Base-by-base conservation (phyloP, 1,284 basidiomycete genomes). In the Tilletiopsis washingtonensis region DNA sequence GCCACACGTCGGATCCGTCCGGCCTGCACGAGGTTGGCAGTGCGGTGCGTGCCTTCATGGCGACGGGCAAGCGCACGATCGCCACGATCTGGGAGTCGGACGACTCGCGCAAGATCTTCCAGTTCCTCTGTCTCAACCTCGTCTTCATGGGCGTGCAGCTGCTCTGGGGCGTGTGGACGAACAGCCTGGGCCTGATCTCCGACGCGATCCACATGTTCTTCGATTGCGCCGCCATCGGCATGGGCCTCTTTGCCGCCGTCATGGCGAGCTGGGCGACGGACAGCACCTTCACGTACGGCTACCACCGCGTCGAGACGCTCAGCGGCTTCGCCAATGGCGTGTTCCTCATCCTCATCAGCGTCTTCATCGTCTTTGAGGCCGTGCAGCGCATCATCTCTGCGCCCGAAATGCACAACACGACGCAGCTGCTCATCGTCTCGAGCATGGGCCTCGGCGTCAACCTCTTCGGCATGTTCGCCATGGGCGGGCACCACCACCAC, bases 141-240 rank as follows among this genome's bases (percentile, higher is more conserved):
- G 85, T 82, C 54, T 99, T 91, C 75, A 98, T 99, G 94, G 80
- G 88, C 27, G 70, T 77, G 2, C 76, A 77, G 54, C 73, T 76
- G 56, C 60, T 73, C 14, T 71, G 63, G 67, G 94, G 94, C 5
- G 84, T 98, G 21, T 93, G 91, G 85, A 99, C 94, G 21, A 98
- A 98, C 72, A 91, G 87, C 65, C 75, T 99, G 42, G 94, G 94
- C 1, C 77, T 99, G 27, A 98, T 99, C 53, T 94, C 90, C 14
- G 94, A 99, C 74, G 93, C 94, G 12, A 98, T 99, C 45, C 94
- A 99, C 73, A 98, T 98, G 94, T 88, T 91, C 21, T 99, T 99
- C 67, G 94, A 99, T 76, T 98, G 94, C 69, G 84, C 96, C 77
- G 93, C 93, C 1, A 90, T 98, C 50, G 93, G 83, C 0, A 89